Conservation (phyloP, 192 early-diverging fungal species). For the Geranomyces michiganensis region DNA sequence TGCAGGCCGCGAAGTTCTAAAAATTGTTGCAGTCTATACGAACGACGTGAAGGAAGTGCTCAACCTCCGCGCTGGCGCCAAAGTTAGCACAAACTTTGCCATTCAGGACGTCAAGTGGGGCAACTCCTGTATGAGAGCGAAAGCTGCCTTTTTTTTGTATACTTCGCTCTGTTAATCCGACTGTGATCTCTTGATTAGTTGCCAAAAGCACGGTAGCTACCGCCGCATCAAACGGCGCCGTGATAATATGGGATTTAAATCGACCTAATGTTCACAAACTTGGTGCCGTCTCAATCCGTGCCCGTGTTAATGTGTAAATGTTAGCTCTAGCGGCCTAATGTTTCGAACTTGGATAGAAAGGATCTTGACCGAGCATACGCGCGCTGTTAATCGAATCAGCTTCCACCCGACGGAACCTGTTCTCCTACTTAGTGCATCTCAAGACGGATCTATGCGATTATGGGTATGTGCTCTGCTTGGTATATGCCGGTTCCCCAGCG, state of each 20-base stretch:
- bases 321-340: neutral
- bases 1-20: slow-evolving; percentile 74
- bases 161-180: neutral
- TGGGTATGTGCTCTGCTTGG: slow-evolving; percentile 52
- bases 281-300: too few relatives aligned
- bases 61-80: slow-evolving; percentile 67
- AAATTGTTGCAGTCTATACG: slow-evolving; percentile 62
- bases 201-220: slow-evolving; percentile 72
- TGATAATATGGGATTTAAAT: slow-evolving; percentile 73
- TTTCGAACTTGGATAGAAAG: slow-evolving; percentile 44
- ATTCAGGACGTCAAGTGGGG: slow-evolving; percentile 84
- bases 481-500: slow-evolving; percentile 53
- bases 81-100: slow-evolving; percentile 56
- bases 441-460: slow-evolving; percentile 73
- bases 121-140: slow-evolving; percentile 32
- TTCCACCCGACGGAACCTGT: slow-evolving; percentile 73
- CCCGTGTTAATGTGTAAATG: too few relatives aligned
- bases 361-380: slow-evolving; percentile 69
- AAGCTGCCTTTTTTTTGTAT: neutral
- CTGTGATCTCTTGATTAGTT: slow-evolving; percentile 15
- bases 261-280: slow-evolving; percentile 53
- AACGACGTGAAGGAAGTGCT: slow-evolving; percentile 59
- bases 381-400: slow-evolving; percentile 76
- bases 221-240: slow-evolving; percentile 68
- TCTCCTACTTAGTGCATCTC: slow-evolving; percentile 74